A percentile compares a stretch with the other conserved stretches of the same genome.
Evolutionary conservation across 352 stramenopile genomes (phyloP).

Genomic region (Globisporangium megalacanthum): DNA sequence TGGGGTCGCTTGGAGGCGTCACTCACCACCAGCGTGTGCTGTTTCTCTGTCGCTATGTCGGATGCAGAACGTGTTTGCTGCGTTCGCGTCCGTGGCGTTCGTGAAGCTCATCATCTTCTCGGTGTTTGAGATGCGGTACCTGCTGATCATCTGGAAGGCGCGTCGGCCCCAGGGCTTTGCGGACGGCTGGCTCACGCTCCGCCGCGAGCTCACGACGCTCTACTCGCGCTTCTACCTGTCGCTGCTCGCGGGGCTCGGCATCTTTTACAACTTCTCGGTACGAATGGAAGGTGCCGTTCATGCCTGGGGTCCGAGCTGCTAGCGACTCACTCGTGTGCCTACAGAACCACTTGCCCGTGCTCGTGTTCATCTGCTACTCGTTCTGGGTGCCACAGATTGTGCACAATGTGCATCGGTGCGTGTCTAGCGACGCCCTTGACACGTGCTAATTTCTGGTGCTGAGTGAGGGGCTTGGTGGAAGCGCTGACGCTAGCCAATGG

Average conservation of each 20-base stretch:
- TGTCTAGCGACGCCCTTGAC: not conserved
- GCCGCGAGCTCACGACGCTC: conserved; percentile 91
- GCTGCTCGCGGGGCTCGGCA: conserved; percentile 84
- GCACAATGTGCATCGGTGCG: conserved; percentile 89
- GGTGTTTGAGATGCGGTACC: conserved; percentile 98
- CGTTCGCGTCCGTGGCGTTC: conserved; percentile 95
- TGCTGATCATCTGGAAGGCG: conserved; percentile 96
- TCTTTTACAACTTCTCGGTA: conserved; percentile 91
- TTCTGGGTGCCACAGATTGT: conserved; percentile 99
- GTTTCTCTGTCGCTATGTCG: no score
- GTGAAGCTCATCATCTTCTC: conserved; percentile 99
- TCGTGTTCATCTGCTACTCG: conserved; percentile 94
- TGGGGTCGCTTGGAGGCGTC: not conserved
- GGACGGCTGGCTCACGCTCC: conserved; percentile 84
- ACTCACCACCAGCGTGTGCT: no score
- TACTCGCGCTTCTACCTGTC: conserved; percentile 96
- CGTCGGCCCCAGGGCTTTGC: conserved; percentile 81
- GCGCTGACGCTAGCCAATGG: not conserved
- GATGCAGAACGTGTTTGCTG: conserved; percentile 90
- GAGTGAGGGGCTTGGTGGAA: not conserved
- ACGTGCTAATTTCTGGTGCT: no score
- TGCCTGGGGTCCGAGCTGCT: no score
- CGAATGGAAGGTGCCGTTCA: conserved; percentile 1
- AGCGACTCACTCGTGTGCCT: not conserved
- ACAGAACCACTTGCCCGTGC: conserved; percentile 81